Evolutionary conservation across 1,284 basidiomycete genomes (phyloP).

Genomic region (Malassezia furfur): DNA sequence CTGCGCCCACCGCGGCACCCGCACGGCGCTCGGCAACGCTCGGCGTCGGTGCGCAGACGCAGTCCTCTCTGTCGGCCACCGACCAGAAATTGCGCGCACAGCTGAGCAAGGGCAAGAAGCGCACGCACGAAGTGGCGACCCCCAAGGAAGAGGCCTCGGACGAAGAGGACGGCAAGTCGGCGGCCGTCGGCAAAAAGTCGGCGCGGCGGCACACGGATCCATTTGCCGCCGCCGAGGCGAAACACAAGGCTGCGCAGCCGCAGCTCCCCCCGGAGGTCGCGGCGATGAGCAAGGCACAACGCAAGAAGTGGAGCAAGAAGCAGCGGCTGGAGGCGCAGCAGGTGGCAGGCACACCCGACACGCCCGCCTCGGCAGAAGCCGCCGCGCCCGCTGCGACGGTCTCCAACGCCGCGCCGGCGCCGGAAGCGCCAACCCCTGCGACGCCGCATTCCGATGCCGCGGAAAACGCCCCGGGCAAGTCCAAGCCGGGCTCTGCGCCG

Average conservation of each 20-base stretch:
- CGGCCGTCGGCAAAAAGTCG: not conserved
- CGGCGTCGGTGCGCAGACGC: slow-evolving; percentile 30
- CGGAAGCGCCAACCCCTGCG: not conserved
- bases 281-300: slow-evolving; percentile 32
- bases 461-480: not conserved
- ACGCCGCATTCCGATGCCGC: not conserved
- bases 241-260: slow-evolving; percentile 1
- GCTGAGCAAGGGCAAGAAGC: slow-evolving; percentile 19
- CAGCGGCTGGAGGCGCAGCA: slow-evolving; percentile 18
- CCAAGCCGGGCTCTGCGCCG: not conserved
- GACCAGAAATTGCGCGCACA: slow-evolving; percentile 28
- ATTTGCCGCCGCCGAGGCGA: slow-evolving; percentile 17
- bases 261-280: slow-evolving; percentile 17
- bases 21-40: slow-evolving; percentile 27
- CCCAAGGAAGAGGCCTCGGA: slow-evolving; percentile 6
- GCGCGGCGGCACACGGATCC: not conserved
- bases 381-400: not conserved
- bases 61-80: slow-evolving; percentile 10
- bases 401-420: not conserved
- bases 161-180: slow-evolving; percentile 9
- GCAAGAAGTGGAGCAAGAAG: slow-evolving; percentile 37
- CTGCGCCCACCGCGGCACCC: not conserved
- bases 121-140: not conserved
- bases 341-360: not conserved
- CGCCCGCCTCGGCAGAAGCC: slow-evolving; percentile 1